A percentile compares a stretch with the other conserved stretches of the same genome.
Conservation (phyloP, 2,329 filamentous ascomycete genomes). For the Exophiala bonariae region DNA sequence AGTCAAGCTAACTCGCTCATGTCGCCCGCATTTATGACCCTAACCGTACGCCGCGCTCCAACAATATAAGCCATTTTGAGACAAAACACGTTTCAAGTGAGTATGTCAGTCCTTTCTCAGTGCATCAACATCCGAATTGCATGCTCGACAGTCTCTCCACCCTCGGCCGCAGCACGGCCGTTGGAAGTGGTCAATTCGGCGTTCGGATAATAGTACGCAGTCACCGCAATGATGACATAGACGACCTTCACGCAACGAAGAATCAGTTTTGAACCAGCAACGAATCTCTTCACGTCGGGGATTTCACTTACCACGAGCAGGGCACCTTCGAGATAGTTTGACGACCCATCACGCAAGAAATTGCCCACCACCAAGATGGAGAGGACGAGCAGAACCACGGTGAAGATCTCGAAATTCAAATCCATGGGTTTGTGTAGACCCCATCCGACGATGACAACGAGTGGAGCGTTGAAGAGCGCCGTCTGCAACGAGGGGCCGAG, state of each 20-base stretch:
- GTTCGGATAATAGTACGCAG: conserved; percentile 61
- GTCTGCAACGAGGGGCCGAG: conserved; percentile 86
- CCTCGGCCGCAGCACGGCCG: background rate
- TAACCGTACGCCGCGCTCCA: no score
- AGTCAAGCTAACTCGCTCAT: no score
- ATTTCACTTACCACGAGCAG: conserved; percentile 64
- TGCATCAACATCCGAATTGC: background rate
- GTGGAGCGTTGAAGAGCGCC: conserved; percentile 79
- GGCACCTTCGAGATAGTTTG: conserved; percentile 83
- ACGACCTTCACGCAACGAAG: conserved; percentile 42
- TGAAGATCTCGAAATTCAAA: conserved; percentile 83
- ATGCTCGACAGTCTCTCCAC: no score
- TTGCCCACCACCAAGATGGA: conserved; percentile 83
- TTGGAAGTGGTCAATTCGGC: conserved; percentile 33
- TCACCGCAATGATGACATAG: conserved; percentile 62
- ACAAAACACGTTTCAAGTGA: no score
- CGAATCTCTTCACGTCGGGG: background rate
- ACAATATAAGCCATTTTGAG: no score
- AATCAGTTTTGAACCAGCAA: no score
- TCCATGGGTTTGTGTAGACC: conserved; percentile 69
- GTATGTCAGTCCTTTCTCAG: no score
- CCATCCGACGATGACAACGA: conserved; percentile 83
- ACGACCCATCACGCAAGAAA: conserved; percentile 83
- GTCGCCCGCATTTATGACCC: no score
- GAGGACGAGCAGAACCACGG: conserved; percentile 75